Conservation (phyloP, 805 yeast species). For the Diddensiella caesifluorescens region DNA sequence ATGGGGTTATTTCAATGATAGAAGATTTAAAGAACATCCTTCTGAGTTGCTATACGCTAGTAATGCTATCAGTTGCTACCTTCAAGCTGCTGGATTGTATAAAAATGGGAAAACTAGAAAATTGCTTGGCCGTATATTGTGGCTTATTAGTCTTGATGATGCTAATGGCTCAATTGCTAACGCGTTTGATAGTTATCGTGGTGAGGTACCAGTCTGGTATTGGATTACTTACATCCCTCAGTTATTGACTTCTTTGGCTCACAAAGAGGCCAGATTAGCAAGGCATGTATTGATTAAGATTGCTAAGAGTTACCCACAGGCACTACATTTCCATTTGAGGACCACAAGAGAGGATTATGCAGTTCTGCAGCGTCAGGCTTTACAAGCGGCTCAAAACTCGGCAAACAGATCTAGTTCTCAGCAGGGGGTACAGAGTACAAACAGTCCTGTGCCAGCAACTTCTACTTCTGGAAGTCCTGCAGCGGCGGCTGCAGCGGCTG, state of each 20-base stretch:
- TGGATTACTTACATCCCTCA: slow-evolving; percentile 98
- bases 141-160: slow-evolving; percentile 92
- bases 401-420: not conserved
- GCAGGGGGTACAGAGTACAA: not conserved
- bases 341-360: slow-evolving; percentile 94
- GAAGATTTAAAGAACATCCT: slow-evolving; percentile 77
- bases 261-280: slow-evolving; percentile 84
- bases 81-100: slow-evolving; percentile 96
- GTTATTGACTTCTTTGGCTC: slow-evolving; percentile 79
- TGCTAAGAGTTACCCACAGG: slow-evolving; percentile 96
- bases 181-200: slow-evolving; percentile 87
- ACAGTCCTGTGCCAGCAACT: slow-evolving; percentile 1
- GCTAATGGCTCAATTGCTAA: slow-evolving; percentile 69
- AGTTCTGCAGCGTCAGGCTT: slow-evolving; percentile 73
- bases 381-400: slow-evolving; percentile 40
- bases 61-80: slow-evolving; percentile 90
- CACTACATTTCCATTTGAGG: slow-evolving; percentile 89
- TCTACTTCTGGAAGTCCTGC: slow-evolving; percentile 2
- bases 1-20: slow-evolving; percentile 96
- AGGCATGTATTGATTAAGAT: slow-evolving; percentile 83
- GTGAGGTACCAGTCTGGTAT: slow-evolving; percentile 98
- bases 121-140: slow-evolving; percentile 78
- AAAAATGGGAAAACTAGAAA: slow-evolving; percentile 88
- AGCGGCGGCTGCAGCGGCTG: slow-evolving; percentile 3
- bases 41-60: slow-evolving; percentile 78